Evolutionary conservation across 1,284 basidiomycete species (phyloP).

Genomic region (Trichosporon sp.): DNA sequence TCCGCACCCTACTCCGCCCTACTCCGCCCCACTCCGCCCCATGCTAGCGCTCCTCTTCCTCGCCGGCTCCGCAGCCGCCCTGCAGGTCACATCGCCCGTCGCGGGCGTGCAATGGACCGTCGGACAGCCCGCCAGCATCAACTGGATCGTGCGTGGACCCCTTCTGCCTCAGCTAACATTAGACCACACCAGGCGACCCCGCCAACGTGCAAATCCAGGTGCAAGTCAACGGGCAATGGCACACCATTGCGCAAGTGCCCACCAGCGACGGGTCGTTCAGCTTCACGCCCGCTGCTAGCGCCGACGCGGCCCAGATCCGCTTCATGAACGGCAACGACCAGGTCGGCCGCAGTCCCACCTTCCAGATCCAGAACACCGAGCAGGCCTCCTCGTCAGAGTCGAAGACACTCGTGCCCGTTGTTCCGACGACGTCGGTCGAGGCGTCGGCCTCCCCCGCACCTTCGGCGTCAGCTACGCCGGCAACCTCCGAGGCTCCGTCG

Average conservation of each 20-base stretch:
- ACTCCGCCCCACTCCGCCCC: not conserved
- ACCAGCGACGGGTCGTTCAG: not conserved
- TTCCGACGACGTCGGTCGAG: not conserved
- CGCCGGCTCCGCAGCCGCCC: not conserved
- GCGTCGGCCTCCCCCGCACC: not conserved
- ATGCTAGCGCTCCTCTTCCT: not conserved
- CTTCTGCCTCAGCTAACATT: not conserved
- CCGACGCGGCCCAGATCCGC: not conserved
- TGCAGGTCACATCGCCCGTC: not conserved
- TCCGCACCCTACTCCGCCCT: not conserved
- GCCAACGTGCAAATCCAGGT: conserved; percentile 1
- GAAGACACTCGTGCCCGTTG: not conserved
- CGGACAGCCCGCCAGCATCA: not conserved
- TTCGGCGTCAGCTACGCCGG: not conserved
- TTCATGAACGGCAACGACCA: conserved; percentile 1
- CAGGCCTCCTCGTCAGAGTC: not conserved
- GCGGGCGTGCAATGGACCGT: not conserved
- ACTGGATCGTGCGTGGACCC: not conserved
- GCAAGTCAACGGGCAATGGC: not conserved
- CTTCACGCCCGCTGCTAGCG: not conserved
- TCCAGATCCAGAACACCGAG: not conserved
- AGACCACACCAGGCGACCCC: not conserved
- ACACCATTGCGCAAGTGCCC: not conserved
- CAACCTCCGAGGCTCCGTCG: not conserved
- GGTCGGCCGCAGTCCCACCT: not conserved